Evolutionary conservation across 2,329 filamentous ascomycete genomes (phyloP), one percentile per base, ranked within the genome.

Genomic region (Cephalotrichum gorgonifer): DNA sequence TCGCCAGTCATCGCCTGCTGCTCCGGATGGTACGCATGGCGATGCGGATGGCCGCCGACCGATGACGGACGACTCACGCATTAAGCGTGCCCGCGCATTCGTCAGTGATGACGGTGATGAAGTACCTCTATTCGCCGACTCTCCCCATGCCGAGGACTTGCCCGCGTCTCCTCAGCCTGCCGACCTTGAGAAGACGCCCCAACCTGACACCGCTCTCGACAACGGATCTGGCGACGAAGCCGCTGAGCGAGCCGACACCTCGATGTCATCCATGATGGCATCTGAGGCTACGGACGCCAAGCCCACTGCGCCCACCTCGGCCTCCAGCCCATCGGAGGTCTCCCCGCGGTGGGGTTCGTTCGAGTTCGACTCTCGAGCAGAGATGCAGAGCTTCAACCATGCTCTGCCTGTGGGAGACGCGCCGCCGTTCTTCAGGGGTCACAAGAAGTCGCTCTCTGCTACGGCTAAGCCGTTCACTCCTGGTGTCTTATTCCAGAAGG

Each of bases 111-210:
- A 79, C 26, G 47, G 6, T 17, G 83, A 94, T 57, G 78, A 84
- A 45, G 81, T 91, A 23, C 83, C 86, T 22, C 72, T 80, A 47
- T 95, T 94, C 62, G 87, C 88, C 8, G 72, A 79, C 47, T 74
- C 72, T 14, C 69, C 67, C 2, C 53, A 54, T 8, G 50, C 58
- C n/a, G 44, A 53, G 22, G 43, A 42, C 11, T n/a, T n/a, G n/a
- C n/a, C n/a, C n/a, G 14, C 33, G 22, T 20, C 45, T 26, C n/a
- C 31, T 41, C 33, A 53, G 6, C 39, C 49, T 3, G 46, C 50
- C 5, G 58, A 56, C 12, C 23, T 47, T 58, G 55, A 54, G 30
- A 55, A 52, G 4, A 53, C 60, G 30, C 54, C 51, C 26, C 50
- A 58, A 7, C 49, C 53, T 14, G 62, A 66, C 31, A 58, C 59